A percentile compares a stretch with the other conserved stretches of the same genome.
phyloP scores from a whole-genome alignment of 805 yeast genomes.

The Clavispora fructus region DNA sequence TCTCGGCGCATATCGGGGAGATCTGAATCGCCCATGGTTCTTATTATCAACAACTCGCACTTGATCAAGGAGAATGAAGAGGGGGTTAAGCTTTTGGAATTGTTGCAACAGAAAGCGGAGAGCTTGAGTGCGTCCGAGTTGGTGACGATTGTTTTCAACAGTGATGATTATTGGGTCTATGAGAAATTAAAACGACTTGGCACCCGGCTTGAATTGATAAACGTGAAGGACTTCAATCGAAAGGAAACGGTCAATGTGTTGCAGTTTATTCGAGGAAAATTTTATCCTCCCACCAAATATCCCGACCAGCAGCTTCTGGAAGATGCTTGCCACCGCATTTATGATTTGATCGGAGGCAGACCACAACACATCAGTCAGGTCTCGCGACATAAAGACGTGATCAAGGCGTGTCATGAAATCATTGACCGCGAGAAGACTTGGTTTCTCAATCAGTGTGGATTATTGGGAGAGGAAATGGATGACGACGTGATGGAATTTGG shows the following conservation, averaged over 20 bases:
- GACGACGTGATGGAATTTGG: conserved; percentile 87
- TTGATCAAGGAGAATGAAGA: conserved; percentile 71
- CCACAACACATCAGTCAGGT: conserved; percentile 79
- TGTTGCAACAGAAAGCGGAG: conserved; percentile 82
- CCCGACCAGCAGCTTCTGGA: conserved; percentile 34
- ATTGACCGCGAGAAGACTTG: conserved; percentile 81
- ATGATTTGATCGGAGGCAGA: conserved; percentile 73
- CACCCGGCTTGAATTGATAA: conserved; percentile 68
- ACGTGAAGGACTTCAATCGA: conserved; percentile 59
- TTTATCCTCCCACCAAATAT: conserved; percentile 25
- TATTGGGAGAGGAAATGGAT: conserved; percentile 74
- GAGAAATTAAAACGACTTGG: conserved; percentile 68
- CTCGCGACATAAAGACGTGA: conserved; percentile 50
- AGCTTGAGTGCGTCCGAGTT: conserved; percentile 67
- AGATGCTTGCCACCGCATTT: conserved; percentile 46
- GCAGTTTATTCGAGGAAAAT: conserved; percentile 42
- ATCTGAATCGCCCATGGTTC: conserved; percentile 50
- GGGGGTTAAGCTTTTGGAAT: conserved; percentile 63
- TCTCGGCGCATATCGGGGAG: conserved; percentile 33
- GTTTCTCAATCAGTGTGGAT: conserved; percentile 79
- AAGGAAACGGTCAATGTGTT: conserved; percentile 52
- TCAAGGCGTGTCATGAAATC: conserved; percentile 59
- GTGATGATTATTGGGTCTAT: conserved; percentile 85
- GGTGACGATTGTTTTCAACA: conserved; percentile 65
- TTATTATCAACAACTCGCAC: conserved; percentile 72